phyloP scores from a whole-genome alignment of 768 basidiomycete genomes.

The Lanmaoa pseudosensibilis region DNA sequence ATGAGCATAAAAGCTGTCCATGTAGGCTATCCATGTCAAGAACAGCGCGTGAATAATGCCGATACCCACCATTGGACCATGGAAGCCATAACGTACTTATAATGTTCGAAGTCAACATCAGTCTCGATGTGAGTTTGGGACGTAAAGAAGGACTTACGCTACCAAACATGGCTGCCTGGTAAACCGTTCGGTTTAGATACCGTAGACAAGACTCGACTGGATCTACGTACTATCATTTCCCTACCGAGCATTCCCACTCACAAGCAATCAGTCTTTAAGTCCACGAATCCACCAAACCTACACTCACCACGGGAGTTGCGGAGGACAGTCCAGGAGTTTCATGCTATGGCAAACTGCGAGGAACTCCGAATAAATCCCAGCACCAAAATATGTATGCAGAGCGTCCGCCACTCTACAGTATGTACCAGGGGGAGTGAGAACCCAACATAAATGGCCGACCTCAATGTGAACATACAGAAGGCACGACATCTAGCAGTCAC shows the following conservation, averaged over 20 bases:
- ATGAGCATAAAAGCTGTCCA: conserved; percentile 13
- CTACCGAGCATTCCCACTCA: neutral
- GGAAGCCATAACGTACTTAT: conserved; percentile 2
- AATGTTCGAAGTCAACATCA: neutral
- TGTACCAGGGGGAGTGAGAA: neutral
- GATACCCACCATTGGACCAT: conserved; percentile 12
- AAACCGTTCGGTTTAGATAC: neutral
- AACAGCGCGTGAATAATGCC: neutral
- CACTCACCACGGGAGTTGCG: conserved; percentile 1
- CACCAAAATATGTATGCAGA: neutral
- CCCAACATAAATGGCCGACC: neutral
- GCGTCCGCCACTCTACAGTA: neutral
- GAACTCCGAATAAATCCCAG: neutral
- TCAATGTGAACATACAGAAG: neutral
- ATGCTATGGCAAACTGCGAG: conserved; percentile 2
- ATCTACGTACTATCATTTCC: conserved; percentile 2
- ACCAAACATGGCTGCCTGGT: neutral
- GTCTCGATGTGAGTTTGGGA: too few species aligned
- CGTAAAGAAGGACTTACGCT: neutral
- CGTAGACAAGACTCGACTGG: neutral
- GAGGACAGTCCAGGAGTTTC: neutral
- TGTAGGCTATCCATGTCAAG: neutral
- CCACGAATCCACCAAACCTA: neutral
- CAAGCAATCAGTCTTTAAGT: neutral
- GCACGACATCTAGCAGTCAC: neutral